These are phyloP conservation scores for Globisporangium acanthophoron DNA, from an alignment of 352 stramenopile genomes.

Conservation along the genomic window DNA sequence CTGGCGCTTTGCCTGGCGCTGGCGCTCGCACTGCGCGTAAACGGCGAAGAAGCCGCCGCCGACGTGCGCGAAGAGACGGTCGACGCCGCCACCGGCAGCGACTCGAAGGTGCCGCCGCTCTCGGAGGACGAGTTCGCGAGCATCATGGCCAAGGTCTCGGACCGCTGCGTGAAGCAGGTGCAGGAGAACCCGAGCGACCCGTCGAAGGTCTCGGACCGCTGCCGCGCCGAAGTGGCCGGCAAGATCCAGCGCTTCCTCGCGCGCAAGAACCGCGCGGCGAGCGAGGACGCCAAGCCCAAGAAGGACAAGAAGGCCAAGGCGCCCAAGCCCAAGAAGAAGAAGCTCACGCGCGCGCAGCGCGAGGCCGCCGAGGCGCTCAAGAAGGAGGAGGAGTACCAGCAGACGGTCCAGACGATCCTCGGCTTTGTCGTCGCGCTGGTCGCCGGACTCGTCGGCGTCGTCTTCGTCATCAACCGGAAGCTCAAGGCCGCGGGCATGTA, in stretches of 20 bases:
- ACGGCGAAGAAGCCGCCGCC: conserved; percentile 14
- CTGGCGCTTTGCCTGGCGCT: conserved; percentile 39
- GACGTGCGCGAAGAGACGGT: conserved; percentile 43
- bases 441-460: conserved; percentile 41
- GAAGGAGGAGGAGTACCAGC: conserved; percentile 61
- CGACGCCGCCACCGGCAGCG: conserved; percentile 17
- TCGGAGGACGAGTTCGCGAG: conserved; percentile 55
- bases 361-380: conserved; percentile 49
- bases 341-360: conserved; percentile 46
- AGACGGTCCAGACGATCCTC: conserved; percentile 64
- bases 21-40: conserved; percentile 16
- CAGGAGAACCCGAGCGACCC: conserved; percentile 62
- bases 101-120: conserved; percentile 36
- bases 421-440: conserved; percentile 66
- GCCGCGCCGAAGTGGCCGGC: conserved; percentile 41
- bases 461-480: conserved; percentile 81
- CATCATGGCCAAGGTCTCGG: conserved; percentile 71
- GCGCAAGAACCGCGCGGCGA: conserved; percentile 28
- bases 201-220: conserved; percentile 59
- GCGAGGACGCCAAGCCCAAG: conserved; percentile 16
- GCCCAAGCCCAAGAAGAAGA: conserved; percentile 68
- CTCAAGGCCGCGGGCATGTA: conserved; percentile 79
- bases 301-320: conserved; percentile 24
- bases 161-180: conserved; percentile 67
- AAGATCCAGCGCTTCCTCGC: conserved; percentile 64